Base-by-base conservation (phyloP, 2,329 filamentous ascomycete genomes). In the Cladosporium sp. region DNA sequence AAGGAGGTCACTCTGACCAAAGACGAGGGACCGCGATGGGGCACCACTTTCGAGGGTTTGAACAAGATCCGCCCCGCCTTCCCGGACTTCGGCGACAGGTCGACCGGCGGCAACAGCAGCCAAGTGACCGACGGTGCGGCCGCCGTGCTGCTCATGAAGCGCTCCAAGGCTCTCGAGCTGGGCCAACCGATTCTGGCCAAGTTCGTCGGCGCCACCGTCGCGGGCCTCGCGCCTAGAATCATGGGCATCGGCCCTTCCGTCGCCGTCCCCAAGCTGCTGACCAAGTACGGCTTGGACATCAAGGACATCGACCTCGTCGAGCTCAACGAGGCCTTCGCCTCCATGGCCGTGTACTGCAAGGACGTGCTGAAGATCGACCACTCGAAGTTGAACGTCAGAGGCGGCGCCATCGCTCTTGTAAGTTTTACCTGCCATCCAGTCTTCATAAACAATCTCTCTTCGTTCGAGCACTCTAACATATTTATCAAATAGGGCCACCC, bases 291-390 rank as follows among this genome's bases (percentile, higher is more conserved):
- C 71, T 72, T 99, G 54, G 81, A 79, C 19, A 75, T 95, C 48
- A 80, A 85, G 53, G 93, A 97, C 62, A 81, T 93, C 55, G 93
- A 99, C 65, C 80, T 97, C 30, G 78, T 92, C 61, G 93, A 97
- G 79, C 73, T 99, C 66, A 99, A 99, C 76, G 93, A 99, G 79
- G 93, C 93, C 1, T 99, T 99, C 64, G 92, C 91, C 18, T 93
- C 88, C 47, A 97, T 97, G 93, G 91, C 89, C 1, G 91, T 96
- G 24, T 97, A 96, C 80, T 96, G 90, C 73, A 53, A 53, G 27
- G 52, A 53, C 17, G 72, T 67, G 58, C 78, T 93, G 44, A 81
- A 81, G 58, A 74, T 92, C 44, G 84, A 88, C 65, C 80, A 79
- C 70, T 70, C 78, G 62, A 92, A 90, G 81, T 80, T 93, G 79